Conservation (phyloP, 2,329 filamentous ascomycete species). For the Leptographium radiaticola region DNA sequence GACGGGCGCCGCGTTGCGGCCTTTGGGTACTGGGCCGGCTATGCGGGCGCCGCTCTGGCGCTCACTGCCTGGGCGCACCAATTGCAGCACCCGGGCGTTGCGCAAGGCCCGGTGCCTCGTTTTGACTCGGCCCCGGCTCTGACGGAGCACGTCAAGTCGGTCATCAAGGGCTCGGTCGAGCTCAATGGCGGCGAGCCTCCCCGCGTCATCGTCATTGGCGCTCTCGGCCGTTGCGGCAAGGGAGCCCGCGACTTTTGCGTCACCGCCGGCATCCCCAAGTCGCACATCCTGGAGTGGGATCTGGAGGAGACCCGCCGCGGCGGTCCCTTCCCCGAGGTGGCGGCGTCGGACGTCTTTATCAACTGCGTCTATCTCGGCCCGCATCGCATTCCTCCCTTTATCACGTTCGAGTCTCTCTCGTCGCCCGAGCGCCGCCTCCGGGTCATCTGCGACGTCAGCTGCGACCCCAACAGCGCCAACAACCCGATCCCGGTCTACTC, state of each 20-base stretch:
- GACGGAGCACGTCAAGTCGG: no score
- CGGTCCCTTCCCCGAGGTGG: slow-evolving; percentile 69
- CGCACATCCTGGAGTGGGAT: slow-evolving; percentile 59
- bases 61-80: slow-evolving; percentile 78
- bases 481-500: no score
- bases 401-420: no score
- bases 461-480: no score
- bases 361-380: slow-evolving; percentile 76
- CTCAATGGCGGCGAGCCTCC: slow-evolving; percentile 46
- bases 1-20: slow-evolving; percentile 56
- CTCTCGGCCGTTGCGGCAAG: slow-evolving; percentile 67
- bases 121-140: no score
- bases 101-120: no score
- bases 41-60: slow-evolving; percentile 60
- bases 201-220: slow-evolving; percentile 73
- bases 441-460: no score
- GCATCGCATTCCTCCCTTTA: no score
- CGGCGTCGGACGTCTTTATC: slow-evolving; percentile 62
- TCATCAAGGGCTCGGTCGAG: no score
- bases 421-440: no score
- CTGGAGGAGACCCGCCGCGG: slow-evolving; percentile 64
- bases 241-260: slow-evolving; percentile 73
- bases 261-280: slow-evolving; percentile 57
- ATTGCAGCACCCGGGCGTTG: slow-evolving; percentile 38
- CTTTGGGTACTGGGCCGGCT: slow-evolving; percentile 65